A percentile compares a stretch with the other conserved stretches of the same genome.
phyloP scores from a whole-genome alignment of 805 yeast genomes.

The Vanderwaltozyma verrucispora region DNA sequence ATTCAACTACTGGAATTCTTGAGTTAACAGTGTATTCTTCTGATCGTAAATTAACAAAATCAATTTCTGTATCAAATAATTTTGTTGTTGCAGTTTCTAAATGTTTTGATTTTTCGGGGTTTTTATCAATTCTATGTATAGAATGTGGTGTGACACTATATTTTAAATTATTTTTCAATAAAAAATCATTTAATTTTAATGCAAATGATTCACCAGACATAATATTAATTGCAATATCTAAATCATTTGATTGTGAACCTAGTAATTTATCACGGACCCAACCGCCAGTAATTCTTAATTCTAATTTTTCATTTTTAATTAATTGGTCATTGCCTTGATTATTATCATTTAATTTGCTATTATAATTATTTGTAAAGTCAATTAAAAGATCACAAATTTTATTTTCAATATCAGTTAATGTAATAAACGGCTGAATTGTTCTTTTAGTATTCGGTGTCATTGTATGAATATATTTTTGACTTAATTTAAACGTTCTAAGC shows the following conservation, averaged over 20 bases:
- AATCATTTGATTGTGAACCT: conserved; percentile 71
- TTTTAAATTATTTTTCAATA: conserved; percentile 25
- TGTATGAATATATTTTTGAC: background rate
- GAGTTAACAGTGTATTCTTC: conserved; percentile 79
- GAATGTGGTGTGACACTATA: conserved; percentile 30
- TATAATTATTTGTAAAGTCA: conserved; percentile 23
- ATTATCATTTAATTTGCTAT: conserved; percentile 1
- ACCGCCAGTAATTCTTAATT: conserved; percentile 82
- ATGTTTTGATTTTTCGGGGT: conserved; percentile 95
- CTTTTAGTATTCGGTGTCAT: background rate
- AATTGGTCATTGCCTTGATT: background rate
- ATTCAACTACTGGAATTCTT: conserved; percentile 72
- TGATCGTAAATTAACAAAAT: conserved; percentile 82
- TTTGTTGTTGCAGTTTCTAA: conserved; percentile 93
- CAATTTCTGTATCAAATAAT: conserved; percentile 74
- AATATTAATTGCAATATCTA: conserved; percentile 83
- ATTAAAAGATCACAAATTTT: conserved; percentile 21
- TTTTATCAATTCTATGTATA: conserved; percentile 75
- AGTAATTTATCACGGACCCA: conserved; percentile 95
- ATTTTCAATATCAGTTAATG: conserved; percentile 17
- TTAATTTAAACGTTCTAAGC: too few relatives aligned
- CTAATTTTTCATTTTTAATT: conserved; percentile 5
- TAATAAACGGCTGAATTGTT: conserved; percentile 4
- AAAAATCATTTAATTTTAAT: conserved; percentile 44
- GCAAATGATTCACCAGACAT: conserved; percentile 86